Conservation (phyloP, 768 basidiomycete species). For the Mycena floridula region DNA sequence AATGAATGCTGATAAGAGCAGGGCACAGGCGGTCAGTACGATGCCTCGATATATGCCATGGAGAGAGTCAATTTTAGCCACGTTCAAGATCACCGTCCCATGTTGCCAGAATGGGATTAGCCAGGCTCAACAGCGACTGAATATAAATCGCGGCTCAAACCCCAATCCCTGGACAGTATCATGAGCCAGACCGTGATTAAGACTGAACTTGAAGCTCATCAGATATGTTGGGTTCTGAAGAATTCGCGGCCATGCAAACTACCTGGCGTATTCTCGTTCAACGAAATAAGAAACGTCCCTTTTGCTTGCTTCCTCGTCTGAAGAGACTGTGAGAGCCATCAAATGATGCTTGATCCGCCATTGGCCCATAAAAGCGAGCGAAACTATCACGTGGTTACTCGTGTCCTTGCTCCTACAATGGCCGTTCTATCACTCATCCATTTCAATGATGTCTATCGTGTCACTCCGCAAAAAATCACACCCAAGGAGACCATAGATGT, state of each 20-base stretch:
- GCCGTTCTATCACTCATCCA: slow-evolving; percentile 49
- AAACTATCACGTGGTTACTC: background rate
- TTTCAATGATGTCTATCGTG: slow-evolving; percentile 83
- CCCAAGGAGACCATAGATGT: slow-evolving; percentile 72
- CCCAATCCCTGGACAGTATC: slow-evolving; percentile 16
- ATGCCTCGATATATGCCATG: slow-evolving; percentile 1
- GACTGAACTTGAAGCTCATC: too few relatives aligned
- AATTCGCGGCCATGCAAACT: too few relatives aligned
- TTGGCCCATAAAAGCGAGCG: too few relatives aligned
- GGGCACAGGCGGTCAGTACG: slow-evolving; percentile 12
- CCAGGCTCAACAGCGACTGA: slow-evolving; percentile 10
- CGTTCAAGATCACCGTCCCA: slow-evolving; percentile 6
- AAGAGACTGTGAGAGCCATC: too few relatives aligned
- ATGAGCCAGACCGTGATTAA: too few relatives aligned
- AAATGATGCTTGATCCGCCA: too few relatives aligned
- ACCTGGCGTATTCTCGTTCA: too few relatives aligned
- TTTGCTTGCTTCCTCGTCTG: too few relatives aligned
- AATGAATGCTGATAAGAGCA: slow-evolving; percentile 11
- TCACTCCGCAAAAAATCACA: slow-evolving; percentile 64
- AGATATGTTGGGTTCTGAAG: too few relatives aligned
- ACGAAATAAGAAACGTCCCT: too few relatives aligned
- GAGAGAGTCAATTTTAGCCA: background rate
- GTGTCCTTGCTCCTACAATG: background rate
- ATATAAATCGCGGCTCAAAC: slow-evolving; percentile 15
- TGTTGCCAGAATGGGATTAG: slow-evolving; percentile 3